Evolutionary conservation across 1,284 basidiomycete species (phyloP), one percentile per base, ranked within the genome.

Genomic region (Fistulina hepatica): DNA sequence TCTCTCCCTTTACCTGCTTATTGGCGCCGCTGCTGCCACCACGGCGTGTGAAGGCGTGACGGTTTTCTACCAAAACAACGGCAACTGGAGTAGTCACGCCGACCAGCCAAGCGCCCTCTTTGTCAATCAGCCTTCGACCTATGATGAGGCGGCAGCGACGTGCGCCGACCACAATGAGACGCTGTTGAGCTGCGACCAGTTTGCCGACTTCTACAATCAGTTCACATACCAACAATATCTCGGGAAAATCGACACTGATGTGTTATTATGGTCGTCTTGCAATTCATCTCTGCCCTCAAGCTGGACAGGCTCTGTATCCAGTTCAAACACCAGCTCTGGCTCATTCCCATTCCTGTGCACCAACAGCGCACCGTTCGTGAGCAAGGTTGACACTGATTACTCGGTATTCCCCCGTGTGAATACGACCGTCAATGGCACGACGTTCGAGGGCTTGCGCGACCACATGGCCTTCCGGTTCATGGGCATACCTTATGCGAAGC

Each of bases 391-490:
- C 33, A 50, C 48, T 2, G 46, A 50, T 23, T 50, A 48, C 35
- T 36, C 46, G 5, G 21, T 30, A 2, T 43, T 43, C 9, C 48
- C 48, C 6, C 35, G 38, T 24, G n/a, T n/a, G n/a, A n/a, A n/a
- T n/a, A 44, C n/a, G 23, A 34, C 21, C 12, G 43, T 46, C 2
- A 41, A 44, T 4, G 48, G 43, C 3, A 41, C 39, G 1, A 25
- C 30, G 7, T 46, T 46, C 24, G 46, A 41, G 7, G 47, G 47
- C 19, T 44, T 44, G 16, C 46, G 46, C 34, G 48, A 50, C 37
- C 48, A 48, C 30, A 31, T 50, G 13, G 44, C 46, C 1, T 50
- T 50, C 27, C 46, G 48, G 3, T 50, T 50, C 33, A 50, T 46
- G 46, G 50, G 50, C 26, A 43, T 52, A 6, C 50, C 43, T 6